Percentiles rank a stretch among this genome's conserved stretches.
These are phyloP conservation scores for Hyparrhenia diplandra DNA, from an alignment of 176 grass and related monocot species.

Conservation along the genomic window DNA sequence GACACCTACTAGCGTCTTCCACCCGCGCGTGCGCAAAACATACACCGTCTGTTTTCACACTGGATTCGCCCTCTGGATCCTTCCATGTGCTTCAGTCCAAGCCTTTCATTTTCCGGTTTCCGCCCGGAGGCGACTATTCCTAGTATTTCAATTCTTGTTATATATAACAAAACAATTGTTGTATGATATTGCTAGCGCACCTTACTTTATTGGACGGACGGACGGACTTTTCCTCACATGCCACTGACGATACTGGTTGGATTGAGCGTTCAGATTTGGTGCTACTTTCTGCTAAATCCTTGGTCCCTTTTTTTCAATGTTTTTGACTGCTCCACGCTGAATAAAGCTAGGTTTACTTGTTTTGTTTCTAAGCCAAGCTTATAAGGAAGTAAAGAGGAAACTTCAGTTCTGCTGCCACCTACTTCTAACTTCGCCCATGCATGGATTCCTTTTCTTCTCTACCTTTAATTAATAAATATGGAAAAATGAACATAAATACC, in stretches of 20 bases:
- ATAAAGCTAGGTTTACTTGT: neutral
- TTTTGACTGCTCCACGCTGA: slow-evolving; percentile 1
- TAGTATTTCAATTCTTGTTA: neutral
- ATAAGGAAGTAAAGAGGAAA: neutral
- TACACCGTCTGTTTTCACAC: neutral
- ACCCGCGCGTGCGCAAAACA: neutral
- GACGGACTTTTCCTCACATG: slow-evolving; percentile 10
- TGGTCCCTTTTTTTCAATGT: neutral
- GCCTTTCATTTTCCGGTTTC: neutral
- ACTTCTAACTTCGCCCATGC: neutral
- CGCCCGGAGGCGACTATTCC: neutral
- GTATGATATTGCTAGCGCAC: neutral
- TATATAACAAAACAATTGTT: neutral
- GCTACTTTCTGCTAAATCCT: slow-evolving; percentile 3
- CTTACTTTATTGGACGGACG: neutral
- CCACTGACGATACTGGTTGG: neutral
- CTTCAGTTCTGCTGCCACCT: neutral
- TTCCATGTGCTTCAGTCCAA: neutral
- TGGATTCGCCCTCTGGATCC: neutral
- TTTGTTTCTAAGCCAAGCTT: neutral
- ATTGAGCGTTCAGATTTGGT: neutral
- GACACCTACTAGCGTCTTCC: neutral
- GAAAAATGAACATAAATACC: neutral
- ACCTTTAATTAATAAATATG: neutral
- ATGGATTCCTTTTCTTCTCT: neutral